Evolutionary conservation across 2,329 filamentous ascomycete species (phyloP).

Genomic region (Trichophyton rubrum): DNA sequence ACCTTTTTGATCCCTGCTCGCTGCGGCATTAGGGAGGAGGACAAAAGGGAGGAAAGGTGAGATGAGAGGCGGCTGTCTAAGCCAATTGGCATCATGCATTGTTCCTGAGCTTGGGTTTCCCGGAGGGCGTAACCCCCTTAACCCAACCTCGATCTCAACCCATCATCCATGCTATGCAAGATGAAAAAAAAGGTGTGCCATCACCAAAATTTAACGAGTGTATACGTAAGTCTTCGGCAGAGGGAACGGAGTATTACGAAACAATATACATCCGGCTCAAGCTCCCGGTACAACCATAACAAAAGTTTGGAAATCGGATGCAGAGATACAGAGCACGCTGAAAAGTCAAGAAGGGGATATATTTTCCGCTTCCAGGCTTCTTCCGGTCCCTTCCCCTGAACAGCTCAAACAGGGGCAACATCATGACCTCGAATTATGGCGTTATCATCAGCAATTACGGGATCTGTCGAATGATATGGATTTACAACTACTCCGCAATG

Average conservation of each 20-base stretch:
- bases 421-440: neutral
- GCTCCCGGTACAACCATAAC: neutral
- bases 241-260: neutral
- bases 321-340: neutral
- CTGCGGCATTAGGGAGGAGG: neutral
- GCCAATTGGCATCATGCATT: neutral
- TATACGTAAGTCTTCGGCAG: neutral
- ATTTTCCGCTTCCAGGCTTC: neutral
- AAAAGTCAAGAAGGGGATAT: neutral
- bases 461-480: too few species aligned
- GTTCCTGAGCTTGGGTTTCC: neutral
- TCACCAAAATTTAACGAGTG: neutral
- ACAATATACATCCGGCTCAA: neutral
- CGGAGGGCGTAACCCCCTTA: neutral
- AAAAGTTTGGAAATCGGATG: neutral
- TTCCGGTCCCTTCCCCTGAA: neutral
- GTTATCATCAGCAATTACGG: neutral
- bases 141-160: neutral
- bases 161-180: neutral
- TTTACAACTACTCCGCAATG: neutral
- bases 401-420: neutral
- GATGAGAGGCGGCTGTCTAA: neutral
- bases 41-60: neutral
- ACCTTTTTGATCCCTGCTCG: neutral
- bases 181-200: neutral